These are phyloP conservation scores for Dalbergia cochinchinensis DNA, from an alignment of 306 rosid species.

Conservation along the genomic window DNA sequence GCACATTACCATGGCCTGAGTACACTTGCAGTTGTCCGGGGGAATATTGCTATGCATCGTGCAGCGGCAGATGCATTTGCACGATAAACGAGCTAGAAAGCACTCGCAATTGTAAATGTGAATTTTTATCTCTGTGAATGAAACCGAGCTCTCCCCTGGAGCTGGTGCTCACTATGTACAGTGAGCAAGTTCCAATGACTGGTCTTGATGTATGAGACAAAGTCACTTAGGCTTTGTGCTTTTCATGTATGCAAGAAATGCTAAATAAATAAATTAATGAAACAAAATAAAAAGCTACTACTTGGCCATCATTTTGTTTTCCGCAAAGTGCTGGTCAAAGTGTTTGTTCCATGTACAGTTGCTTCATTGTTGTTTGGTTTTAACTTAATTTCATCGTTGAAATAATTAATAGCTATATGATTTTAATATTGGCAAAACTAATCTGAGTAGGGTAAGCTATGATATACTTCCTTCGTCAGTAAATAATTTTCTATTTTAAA, in stretches of 20 bases:
- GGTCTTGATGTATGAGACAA: background rate
- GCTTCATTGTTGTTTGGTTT: background rate
- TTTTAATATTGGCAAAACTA: no score
- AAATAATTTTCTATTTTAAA: no score
- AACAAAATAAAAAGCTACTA: background rate
- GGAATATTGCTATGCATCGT: slow-evolving; percentile 31
- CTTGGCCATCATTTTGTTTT: background rate
- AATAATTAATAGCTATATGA: no score
- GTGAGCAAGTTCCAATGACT: background rate
- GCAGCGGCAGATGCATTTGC: background rate
- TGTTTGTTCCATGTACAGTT: background rate
- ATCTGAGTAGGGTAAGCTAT: no score
- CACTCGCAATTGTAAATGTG: background rate
- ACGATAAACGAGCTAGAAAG: no score
- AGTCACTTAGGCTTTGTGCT: background rate
- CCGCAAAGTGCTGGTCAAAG: background rate
- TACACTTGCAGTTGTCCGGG: background rate
- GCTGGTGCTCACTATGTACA: background rate
- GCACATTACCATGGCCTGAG: slow-evolving; percentile 21
- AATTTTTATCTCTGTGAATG: no score
- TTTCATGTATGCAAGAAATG: background rate
- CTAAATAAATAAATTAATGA: no score
- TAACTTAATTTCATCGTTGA: background rate
- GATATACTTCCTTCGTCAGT: no score
- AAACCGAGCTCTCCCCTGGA: no score